phyloP scores from a whole-genome alignment of 441 rosid genomes.

The Adansonia rubrostipa region DNA sequence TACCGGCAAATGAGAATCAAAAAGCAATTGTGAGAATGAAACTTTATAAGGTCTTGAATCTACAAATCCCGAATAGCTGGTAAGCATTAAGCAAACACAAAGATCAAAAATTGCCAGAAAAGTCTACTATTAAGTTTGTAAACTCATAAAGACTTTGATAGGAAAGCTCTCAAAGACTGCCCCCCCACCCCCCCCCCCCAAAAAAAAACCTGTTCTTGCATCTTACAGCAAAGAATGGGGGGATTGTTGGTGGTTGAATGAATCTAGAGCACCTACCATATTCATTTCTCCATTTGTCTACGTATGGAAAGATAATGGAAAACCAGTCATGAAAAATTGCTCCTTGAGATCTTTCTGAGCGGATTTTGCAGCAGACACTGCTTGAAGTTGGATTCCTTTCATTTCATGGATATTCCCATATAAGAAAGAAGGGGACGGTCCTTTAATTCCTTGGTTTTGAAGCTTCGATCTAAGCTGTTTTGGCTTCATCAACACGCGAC shows the following conservation, averaged over 20 bases:
- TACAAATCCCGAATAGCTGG: background rate
- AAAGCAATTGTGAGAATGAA: too few species aligned
- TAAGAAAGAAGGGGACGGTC: conserved; percentile 47
- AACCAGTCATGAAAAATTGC: conserved; percentile 46
- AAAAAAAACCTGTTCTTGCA: too few species aligned
- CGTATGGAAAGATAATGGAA: conserved; percentile 38
- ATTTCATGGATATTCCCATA: conserved; percentile 51
- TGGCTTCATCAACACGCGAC: conserved; percentile 34
- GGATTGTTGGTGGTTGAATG: background rate
- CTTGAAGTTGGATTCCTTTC: conserved; percentile 28
- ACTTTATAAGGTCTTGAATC: background rate
- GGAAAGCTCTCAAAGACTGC: background rate
- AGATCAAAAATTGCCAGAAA: background rate
- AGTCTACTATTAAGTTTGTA: background rate
- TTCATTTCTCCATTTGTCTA: conserved; percentile 37
- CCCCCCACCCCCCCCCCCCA: too few species aligned
- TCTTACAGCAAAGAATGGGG: too few species aligned
- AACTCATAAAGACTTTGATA: background rate
- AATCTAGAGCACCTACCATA: conserved; percentile 36
- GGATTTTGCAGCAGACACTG: conserved; percentile 18
- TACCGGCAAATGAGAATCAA: background rate
- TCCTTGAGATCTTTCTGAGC: background rate
- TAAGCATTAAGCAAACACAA: background rate
- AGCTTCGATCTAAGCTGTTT: conserved; percentile 34
- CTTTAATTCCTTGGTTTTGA: conserved; percentile 47